These are phyloP conservation scores for Sarocladium strictum DNA, from an alignment of 2,329 filamentous ascomycete species.

Conservation along the genomic window DNA sequence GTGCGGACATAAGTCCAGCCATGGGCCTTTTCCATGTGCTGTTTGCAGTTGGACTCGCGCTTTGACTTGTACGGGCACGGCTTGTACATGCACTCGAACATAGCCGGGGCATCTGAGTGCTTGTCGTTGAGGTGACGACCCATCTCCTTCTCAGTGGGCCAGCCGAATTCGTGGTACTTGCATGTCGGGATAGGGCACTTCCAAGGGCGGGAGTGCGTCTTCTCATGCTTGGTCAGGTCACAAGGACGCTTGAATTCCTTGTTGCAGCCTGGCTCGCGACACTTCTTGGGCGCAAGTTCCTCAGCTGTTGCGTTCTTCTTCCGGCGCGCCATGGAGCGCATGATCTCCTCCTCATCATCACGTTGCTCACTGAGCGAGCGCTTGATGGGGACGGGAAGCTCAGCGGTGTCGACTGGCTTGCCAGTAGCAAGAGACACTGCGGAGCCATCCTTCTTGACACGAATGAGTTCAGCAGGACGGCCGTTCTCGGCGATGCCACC, in stretches of 20 bases:
- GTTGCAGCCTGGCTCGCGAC: constrained; percentile 68
- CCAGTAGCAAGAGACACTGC: constrained; percentile 72
- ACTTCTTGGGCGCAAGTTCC: constrained; percentile 74
- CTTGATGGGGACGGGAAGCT: constrained; percentile 51
- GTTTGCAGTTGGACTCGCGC: constrained; percentile 93
- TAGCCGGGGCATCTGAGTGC: constrained; percentile 71
- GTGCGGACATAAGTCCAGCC: constrained; percentile 86
- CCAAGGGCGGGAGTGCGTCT: constrained; percentile 94
- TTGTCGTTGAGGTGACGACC: constrained; percentile 96
- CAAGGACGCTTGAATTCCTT: constrained; percentile 97
- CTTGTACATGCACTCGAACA: constrained; percentile 77
- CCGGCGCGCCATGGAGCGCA: constrained; percentile 89
- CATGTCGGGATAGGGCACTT: constrained; percentile 79
- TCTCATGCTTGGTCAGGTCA: constrained; percentile 96
- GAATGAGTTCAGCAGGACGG: constrained; percentile 76
- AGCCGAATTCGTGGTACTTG: constrained; percentile 86
- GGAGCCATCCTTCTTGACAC: constrained; percentile 74
- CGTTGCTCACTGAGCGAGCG: constrained; percentile 62
- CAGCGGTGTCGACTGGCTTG: constrained; percentile 51
- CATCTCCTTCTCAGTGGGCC: constrained; percentile 97
- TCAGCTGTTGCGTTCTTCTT: constrained; percentile 89
- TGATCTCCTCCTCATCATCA: constrained; percentile 74
- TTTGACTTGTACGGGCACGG: constrained; percentile 93
- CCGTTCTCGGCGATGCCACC: constrained; percentile 79
- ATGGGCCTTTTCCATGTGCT: constrained; percentile 98